Percentiles rank a stretch among this genome's conserved stretches.
phyloP scores from a whole-genome alignment of 2,329 filamentous ascomycete species.

The Ophioceras dolichostomum region DNA sequence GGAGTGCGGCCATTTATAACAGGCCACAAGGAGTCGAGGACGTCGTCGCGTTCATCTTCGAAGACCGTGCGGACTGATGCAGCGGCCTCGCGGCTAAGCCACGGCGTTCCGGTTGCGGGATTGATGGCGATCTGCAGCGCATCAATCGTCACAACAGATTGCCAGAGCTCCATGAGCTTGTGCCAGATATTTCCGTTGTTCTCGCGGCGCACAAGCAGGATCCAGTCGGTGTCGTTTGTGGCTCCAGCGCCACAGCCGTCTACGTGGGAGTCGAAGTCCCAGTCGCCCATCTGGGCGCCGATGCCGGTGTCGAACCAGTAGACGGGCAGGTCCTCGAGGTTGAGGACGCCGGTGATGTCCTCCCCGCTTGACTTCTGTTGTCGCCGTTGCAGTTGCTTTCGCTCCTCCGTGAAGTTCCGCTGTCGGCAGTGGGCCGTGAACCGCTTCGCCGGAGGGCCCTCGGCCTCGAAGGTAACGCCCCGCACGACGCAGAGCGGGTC shows the following conservation, averaged over 20 bases:
- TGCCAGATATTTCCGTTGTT: conserved; percentile 15
- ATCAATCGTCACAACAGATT: conserved; percentile 13
- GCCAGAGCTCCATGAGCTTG: conserved; percentile 16
- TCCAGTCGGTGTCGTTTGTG: conserved; percentile 8
- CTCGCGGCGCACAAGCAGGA: conserved; percentile 13
- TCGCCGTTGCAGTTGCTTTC: background rate
- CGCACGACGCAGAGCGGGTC: background rate
- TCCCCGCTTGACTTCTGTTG: background rate
- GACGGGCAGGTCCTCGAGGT: conserved; percentile 6
- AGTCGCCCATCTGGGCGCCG: conserved; percentile 6
- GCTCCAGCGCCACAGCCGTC: conserved; percentile 1
- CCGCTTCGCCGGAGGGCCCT: background rate
- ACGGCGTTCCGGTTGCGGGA: conserved; percentile 8
- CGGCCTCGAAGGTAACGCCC: background rate
- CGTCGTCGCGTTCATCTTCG: conserved; percentile 4
- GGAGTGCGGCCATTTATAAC: background rate
- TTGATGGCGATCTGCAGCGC: conserved; percentile 9
- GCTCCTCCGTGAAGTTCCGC: background rate
- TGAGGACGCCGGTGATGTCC: background rate
- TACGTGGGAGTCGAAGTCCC: conserved; percentile 3
- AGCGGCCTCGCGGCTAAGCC: conserved; percentile 7
- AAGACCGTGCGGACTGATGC: conserved; percentile 10
- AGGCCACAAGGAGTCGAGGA: background rate
- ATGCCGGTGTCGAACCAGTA: conserved; percentile 13
- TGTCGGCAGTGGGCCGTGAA: background rate